These are phyloP conservation scores for Datisca glomerata DNA, from an alignment of 306 rosid genomes.

Conservation along the genomic window DNA sequence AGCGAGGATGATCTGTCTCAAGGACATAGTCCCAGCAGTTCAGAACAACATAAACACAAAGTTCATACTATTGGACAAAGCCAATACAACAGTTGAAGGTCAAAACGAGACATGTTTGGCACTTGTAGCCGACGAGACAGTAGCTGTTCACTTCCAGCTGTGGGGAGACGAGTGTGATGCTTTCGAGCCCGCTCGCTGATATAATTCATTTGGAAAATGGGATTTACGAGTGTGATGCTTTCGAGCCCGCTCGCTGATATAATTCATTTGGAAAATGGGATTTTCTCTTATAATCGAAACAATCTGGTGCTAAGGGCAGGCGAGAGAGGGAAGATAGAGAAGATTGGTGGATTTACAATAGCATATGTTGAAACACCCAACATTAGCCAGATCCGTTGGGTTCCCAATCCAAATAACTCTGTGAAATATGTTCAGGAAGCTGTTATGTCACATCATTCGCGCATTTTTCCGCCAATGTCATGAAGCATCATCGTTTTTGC, in stretches of 20 bases:
- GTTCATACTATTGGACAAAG: slow-evolving; percentile 63
- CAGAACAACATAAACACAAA: slow-evolving; percentile 64
- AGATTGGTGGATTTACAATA: slow-evolving; percentile 67
- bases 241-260: too few relatives aligned
- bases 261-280: slow-evolving; percentile 25
- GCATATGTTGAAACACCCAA: slow-evolving; percentile 61
- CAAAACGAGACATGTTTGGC: slow-evolving; percentile 46
- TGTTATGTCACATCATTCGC: slow-evolving; percentile 41
- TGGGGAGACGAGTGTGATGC: slow-evolving; percentile 71
- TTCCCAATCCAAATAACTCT: slow-evolving; percentile 30
- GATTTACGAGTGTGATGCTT: too few relatives aligned
- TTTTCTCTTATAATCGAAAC: slow-evolving; percentile 48
- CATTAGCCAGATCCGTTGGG: slow-evolving; percentile 79
- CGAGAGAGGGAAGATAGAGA: slow-evolving; percentile 57
- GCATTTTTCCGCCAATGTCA: slow-evolving; percentile 39
- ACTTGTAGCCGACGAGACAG: slow-evolving; percentile 57
- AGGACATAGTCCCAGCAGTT: slow-evolving; percentile 65
- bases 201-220: slow-evolving; percentile 31
- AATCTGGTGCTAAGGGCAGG: slow-evolving; percentile 57
- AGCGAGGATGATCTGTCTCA: slow-evolving; percentile 46
- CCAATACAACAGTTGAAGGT: slow-evolving; percentile 34
- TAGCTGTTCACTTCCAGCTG: slow-evolving; percentile 63
- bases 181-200: slow-evolving; percentile 37
- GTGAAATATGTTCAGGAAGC: slow-evolving; percentile 34
- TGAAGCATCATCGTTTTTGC: not conserved